A percentile compares a stretch with the other conserved stretches of the same genome.
phyloP scores from a whole-genome alignment of 1,139 yeast species.

The Saccharomyces uvarum region DNA sequence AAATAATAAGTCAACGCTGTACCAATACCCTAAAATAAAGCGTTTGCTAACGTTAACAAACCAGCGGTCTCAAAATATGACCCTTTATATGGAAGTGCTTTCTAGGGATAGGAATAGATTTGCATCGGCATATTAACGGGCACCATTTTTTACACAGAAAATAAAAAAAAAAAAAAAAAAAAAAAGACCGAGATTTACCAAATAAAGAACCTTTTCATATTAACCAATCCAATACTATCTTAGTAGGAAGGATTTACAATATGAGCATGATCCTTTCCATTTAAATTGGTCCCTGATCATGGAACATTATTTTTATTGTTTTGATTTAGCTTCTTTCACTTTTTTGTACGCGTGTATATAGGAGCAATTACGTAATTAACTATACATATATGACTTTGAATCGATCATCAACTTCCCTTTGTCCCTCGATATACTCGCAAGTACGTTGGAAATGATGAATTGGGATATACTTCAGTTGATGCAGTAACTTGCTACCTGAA shows the following conservation, averaged over 20 bases:
- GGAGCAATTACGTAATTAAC: slow-evolving; percentile 3
- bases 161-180: not conserved
- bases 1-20: not conserved
- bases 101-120: not conserved
- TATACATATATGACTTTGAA: slow-evolving; percentile 42
- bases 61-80: not conserved
- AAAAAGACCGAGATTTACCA: not conserved
- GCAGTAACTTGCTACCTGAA: not conserved
- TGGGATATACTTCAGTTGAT: slow-evolving; percentile 10
- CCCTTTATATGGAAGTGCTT: not conserved
- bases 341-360: not conserved
- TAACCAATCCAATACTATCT: not conserved
- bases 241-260: not conserved
- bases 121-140: not conserved
- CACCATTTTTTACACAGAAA: not conserved
- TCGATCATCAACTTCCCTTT: slow-evolving; percentile 56
- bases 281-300: not conserved
- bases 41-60: not conserved
- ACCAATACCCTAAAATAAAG: not conserved
- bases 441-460: slow-evolving; percentile 48
- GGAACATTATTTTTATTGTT: not conserved
- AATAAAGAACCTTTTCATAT: not conserved
- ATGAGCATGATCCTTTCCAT: not conserved
- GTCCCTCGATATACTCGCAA: slow-evolving; percentile 55
- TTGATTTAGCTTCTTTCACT: not conserved